Base-by-base conservation (phyloP, 352 stramenopile genomes). In the Phytophthora cryptogea region DNA sequence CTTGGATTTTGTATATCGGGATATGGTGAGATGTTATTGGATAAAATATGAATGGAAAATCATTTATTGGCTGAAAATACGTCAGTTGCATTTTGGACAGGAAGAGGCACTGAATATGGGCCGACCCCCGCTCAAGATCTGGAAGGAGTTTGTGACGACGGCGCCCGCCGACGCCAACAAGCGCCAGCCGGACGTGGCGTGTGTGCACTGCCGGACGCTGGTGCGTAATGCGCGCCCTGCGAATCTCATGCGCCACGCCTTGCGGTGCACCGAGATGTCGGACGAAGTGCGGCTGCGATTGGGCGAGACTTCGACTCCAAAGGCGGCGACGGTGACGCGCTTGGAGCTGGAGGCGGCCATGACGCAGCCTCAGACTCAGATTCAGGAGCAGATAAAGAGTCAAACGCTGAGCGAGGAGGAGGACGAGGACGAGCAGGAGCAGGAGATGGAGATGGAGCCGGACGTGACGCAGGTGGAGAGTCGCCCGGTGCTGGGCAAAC, bases 101-200 rank as follows among this genome's bases (percentile, higher is more conserved):
- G 20, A 23, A 23, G 20, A 35, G 31, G 7, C 8, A 11, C 11
- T 30, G 46, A 41, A 10, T 20, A 72, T 73, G 59, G 65, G 59
- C 0, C 65, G 65, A 8, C 66, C 66, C 0, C 20, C 44, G 39
- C 45, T 70, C 2, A 60, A 60, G 23, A 74, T 74, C 37, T 74
- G 66, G 66, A 67, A 67, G 37, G 66, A 70, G 27, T 74, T 74
- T 45, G 60, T 46, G 45, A 70, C 61, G 41, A 60, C 61, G n/a
- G 66, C 63, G 50, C 54, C 66, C 5, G n/a, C 50, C n/a, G 36
- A 20, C n/a, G 45, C 35, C 0, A 47, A 59, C 7, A 74, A 70
- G 50, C 66, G 66, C 32, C 43, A 41, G 6, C 60, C 66, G 0
- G 66, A 74, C 37, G 60, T 74, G 23, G 41, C 28, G 20, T 72